phyloP scores from a whole-genome alignment of 352 stramenopile genomes.

The Phytophthora podocarpi region DNA sequence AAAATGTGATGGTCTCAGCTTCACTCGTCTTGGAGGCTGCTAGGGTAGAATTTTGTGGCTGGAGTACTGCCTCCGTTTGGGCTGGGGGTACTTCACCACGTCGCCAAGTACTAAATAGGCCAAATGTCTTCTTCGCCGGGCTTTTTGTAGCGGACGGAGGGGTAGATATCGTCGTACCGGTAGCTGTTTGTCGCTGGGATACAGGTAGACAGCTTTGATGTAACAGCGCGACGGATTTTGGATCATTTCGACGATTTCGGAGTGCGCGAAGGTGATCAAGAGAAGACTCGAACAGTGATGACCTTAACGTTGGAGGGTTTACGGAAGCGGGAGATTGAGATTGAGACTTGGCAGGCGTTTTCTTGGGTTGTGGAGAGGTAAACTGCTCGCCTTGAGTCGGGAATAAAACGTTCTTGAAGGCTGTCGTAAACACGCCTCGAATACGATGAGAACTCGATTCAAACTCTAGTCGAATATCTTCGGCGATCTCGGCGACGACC shows the following conservation, averaged over 20 bases:
- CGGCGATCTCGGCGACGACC: constrained; percentile 35
- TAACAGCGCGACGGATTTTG: constrained; percentile 2
- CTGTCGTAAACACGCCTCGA: constrained; percentile 11
- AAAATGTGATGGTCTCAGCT: constrained; percentile 4
- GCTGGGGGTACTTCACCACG: not conserved
- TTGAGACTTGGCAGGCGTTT: not conserved
- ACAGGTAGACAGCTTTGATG: constrained; percentile 21
- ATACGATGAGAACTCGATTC: constrained; percentile 28
- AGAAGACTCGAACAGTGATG: constrained; percentile 33
- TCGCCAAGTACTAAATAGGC: constrained; percentile 14
- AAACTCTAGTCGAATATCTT: constrained; percentile 48
- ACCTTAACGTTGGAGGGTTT: constrained; percentile 6
- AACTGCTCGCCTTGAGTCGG: not conserved
- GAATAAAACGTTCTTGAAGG: constrained; percentile 34
- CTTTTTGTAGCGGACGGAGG: constrained; percentile 1
- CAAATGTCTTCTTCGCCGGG: constrained; percentile 28
- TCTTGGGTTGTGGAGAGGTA: constrained; percentile 10
- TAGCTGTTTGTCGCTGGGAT: not conserved
- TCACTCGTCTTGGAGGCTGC: not conserved
- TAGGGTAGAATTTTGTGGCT: not conserved
- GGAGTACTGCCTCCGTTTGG: not conserved
- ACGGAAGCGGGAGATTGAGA: not conserved
- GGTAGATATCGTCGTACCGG: not conserved
- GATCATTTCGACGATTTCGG: constrained; percentile 12
- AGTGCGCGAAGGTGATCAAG: constrained; percentile 15